Percentiles rank a stretch among this genome's conserved stretches.
phyloP scores from a whole-genome alignment of 1,284 basidiomycete species.

The Coriolopsis trogii region DNA sequence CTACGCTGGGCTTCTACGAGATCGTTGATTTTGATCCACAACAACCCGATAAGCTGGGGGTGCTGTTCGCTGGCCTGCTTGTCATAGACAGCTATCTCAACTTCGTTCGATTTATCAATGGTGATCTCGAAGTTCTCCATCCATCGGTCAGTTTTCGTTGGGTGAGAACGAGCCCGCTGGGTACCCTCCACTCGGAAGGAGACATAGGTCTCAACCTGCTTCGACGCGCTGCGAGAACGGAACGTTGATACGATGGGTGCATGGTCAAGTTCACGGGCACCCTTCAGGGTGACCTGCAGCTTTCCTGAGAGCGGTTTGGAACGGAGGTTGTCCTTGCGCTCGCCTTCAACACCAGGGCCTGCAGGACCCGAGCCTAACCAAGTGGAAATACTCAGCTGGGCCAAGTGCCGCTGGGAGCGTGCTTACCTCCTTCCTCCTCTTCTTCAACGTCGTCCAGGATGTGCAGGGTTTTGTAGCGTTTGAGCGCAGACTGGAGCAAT shows the following conservation, averaged over 20 bases:
- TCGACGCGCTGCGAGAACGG: constrained; percentile 74
- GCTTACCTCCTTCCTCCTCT: constrained; percentile 61
- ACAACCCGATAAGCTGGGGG: constrained; percentile 90
- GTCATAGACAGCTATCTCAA: constrained; percentile 97
- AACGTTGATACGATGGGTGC: constrained; percentile 68
- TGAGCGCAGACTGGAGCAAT: constrained; percentile 88
- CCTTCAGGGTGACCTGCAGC: constrained; percentile 86
- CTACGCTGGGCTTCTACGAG: constrained; percentile 93
- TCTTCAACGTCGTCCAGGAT: constrained; percentile 90
- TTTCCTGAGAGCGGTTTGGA: constrained; percentile 95
- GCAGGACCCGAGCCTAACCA: constrained; percentile 28
- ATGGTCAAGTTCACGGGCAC: constrained; percentile 94
- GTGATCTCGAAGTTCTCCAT: constrained; percentile 96
- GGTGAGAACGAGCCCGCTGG: constrained; percentile 90
- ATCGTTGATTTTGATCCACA: constrained; percentile 96
- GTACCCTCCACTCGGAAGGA: constrained; percentile 97
- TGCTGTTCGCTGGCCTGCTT: constrained; percentile 81
- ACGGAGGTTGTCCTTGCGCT: constrained; percentile 88
- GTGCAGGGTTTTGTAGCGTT: constrained; percentile 95
- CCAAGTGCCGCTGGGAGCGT: constrained; percentile 2
- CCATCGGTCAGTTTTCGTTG: constrained; percentile 95
- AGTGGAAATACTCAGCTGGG: background rate
- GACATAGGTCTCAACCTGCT: constrained; percentile 88
- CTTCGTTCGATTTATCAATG: constrained; percentile 98
- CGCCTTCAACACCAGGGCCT: constrained; percentile 72